Evolutionary conservation across 2,329 filamentous ascomycete species (phyloP), one percentile per base, ranked within the genome.

Genomic region (Aspergillus pseudoviridinutans): DNA sequence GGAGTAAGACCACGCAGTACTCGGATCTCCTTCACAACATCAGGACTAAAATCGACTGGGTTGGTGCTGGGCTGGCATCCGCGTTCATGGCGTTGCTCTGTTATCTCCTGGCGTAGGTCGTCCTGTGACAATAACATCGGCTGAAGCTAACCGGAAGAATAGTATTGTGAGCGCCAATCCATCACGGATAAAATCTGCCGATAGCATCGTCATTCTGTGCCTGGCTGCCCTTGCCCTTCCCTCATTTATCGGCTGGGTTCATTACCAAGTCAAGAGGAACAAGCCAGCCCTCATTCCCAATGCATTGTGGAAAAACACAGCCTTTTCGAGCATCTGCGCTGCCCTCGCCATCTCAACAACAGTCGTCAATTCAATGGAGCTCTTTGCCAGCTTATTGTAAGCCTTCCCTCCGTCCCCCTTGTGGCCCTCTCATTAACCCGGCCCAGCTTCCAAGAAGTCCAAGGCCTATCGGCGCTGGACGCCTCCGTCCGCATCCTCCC

Each of bases 221-320:
- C 54, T 82, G 3, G 76, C 78, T 3, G 58, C 78, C 2, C 61
- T 74, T 78, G 2, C 67, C 9, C 60, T 85, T 2, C 79, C 79
- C 0, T 64, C 70, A 0, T 87, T 87, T 64, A 70, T 81, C 47
- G 65, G 73, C 9, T 87, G 84, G 84, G 78, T 84, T 50, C 74
- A 76, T 10, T 72, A 74, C 3, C 82, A 81, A 51, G 79, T 81
- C 50, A 72, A 70, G 10, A 64, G 68, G 0, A 73, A 75, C 9
- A 74, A 74, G 2, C 80, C 83, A 12, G 83, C 84, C 0, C 67
- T 88, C 7, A 86, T 88, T 24, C 85, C 85, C 0, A 87, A 87
- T 66, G 80, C 78, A 0, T 70, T 88, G 0, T 88, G 85, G 85
- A 77, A 72, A n/a, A 86, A 84, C 49, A 67, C 70, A 0, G 70